Percentiles rank a stretch among this genome's conserved stretches.
Evolutionary conservation across 352 stramenopile genomes (phyloP).

Genomic region (Phytophthora melonis): DNA sequence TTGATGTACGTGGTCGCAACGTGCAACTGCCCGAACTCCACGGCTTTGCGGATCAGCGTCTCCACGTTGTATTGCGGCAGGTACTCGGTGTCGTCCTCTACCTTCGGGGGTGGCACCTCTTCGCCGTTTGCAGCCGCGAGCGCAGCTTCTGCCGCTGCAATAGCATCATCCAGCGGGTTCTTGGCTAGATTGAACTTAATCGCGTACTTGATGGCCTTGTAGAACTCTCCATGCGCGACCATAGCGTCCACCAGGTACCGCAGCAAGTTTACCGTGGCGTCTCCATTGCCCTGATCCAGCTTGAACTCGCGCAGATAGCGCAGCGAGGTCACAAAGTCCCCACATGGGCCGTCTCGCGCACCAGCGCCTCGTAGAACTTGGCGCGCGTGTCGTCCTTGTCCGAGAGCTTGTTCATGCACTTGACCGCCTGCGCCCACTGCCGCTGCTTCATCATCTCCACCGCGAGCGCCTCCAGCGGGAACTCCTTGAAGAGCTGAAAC

Average conservation of each 20-base stretch:
- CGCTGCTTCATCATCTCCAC: slow-evolving; percentile 72
- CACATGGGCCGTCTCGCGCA: slow-evolving; percentile 61
- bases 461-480: slow-evolving; percentile 71
- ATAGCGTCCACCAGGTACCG: slow-evolving; percentile 72
- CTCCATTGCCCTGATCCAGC: slow-evolving; percentile 51
- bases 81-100: slow-evolving; percentile 40
- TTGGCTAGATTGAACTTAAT: slow-evolving; percentile 81
- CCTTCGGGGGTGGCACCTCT: slow-evolving; percentile 8
- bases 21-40: slow-evolving; percentile 74
- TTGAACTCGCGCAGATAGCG: slow-evolving; percentile 85
- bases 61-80: slow-evolving; percentile 58
- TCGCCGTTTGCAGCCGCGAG: slow-evolving; percentile 37
- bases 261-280: slow-evolving; percentile 53
- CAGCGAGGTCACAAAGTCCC: slow-evolving; percentile 78
- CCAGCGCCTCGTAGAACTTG: slow-evolving; percentile 64
- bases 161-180: slow-evolving; percentile 44
- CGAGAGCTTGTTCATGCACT: slow-evolving; percentile 85
- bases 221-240: slow-evolving; percentile 77
- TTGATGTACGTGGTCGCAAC: slow-evolving; percentile 87
- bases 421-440: slow-evolving; percentile 76
- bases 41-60: slow-evolving; percentile 61
- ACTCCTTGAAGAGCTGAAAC: slow-evolving; percentile 74
- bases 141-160: slow-evolving; percentile 39
- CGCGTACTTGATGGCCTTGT: slow-evolving; percentile 91
- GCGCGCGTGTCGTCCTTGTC: slow-evolving; percentile 46